Percentiles rank a stretch among this genome's conserved stretches.
phyloP scores from a whole-genome alignment of 2,329 filamentous ascomycete species.

The Amylocarpus encephaloides region DNA sequence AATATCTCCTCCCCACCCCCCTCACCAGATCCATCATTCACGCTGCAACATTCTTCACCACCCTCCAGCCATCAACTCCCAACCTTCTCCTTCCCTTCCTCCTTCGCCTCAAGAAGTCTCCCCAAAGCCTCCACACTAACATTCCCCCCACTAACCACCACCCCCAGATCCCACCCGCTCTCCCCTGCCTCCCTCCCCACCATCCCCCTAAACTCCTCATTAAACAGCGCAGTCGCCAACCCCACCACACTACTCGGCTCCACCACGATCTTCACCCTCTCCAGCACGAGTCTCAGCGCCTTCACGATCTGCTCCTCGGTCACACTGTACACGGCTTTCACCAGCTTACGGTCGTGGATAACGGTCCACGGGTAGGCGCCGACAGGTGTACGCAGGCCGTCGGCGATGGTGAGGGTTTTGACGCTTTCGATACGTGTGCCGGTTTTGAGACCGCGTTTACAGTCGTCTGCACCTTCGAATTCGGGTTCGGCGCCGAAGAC shows the following conservation, averaged over 20 bases:
- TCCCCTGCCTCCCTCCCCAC: slow-evolving; percentile 66
- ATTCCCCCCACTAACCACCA: slow-evolving; percentile 57
- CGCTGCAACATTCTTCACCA: not conserved
- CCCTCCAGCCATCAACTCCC: not conserved
- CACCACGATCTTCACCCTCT: slow-evolving; percentile 84
- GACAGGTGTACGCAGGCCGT: slow-evolving; percentile 80
- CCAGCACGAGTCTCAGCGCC: slow-evolving; percentile 71
- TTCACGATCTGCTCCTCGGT: slow-evolving; percentile 74
- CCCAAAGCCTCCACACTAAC: slow-evolving; percentile 48
- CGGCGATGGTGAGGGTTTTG: slow-evolving; percentile 74
- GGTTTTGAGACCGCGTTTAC: slow-evolving; percentile 58
- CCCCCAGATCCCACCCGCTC: slow-evolving; percentile 68
- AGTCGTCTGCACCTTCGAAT: slow-evolving; percentile 81
- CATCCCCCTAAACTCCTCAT: slow-evolving; percentile 71
- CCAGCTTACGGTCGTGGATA: slow-evolving; percentile 65
- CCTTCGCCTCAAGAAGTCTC: slow-evolving; percentile 38
- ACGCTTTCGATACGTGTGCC: slow-evolving; percentile 62
- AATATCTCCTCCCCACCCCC: not conserved
- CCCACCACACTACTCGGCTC: slow-evolving; percentile 85
- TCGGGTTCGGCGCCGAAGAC: slow-evolving; percentile 86
- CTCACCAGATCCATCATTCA: no score
- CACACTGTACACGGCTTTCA: slow-evolving; percentile 65
- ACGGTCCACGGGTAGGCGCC: slow-evolving; percentile 70
- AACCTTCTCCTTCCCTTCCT: not conserved
- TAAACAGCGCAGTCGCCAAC: slow-evolving; percentile 73